phyloP scores from a whole-genome alignment of 306 rosid species.

The Senna siamea region DNA sequence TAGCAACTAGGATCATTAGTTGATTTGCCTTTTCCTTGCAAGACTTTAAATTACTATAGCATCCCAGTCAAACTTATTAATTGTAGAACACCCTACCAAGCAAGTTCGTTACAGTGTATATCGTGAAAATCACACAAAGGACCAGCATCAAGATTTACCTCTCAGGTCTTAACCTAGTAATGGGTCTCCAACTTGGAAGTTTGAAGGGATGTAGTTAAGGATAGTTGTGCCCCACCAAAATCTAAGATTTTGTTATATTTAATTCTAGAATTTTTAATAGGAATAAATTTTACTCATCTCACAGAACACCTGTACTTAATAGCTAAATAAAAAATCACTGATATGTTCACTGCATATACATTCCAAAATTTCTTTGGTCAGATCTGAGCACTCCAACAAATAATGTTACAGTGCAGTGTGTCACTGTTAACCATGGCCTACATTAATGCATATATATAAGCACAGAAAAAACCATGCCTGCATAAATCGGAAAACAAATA shows the following conservation, averaged over 20 bases:
- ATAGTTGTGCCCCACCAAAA: conserved; percentile 14
- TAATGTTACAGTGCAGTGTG: not conserved
- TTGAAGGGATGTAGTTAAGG: conserved; percentile 7
- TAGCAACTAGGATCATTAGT: conserved; percentile 17
- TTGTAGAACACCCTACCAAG: conserved; percentile 3
- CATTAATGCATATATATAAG: conserved; percentile 12
- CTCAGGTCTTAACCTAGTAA: conserved; percentile 16
- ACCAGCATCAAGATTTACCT: conserved; percentile 7
- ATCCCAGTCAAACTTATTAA: not conserved
- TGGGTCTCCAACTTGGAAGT: conserved; percentile 14
- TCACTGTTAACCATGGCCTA: conserved; percentile 14
- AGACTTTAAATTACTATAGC: conserved; percentile 14
- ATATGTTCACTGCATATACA: not conserved
- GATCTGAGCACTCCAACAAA: not conserved
- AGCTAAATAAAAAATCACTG: not conserved
- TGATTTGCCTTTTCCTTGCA: conserved; percentile 16
- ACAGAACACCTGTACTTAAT: conserved; percentile 5
- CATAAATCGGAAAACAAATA: conserved; percentile 82
- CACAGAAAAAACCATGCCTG: conserved; percentile 64
- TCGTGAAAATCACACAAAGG: conserved; percentile 18
- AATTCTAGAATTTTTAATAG: conserved; percentile 23
- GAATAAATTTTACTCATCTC: conserved; percentile 11
- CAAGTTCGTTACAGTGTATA: conserved; percentile 14
- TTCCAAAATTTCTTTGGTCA: not conserved
- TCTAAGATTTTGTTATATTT: conserved; percentile 24